Percentiles rank a stretch among this genome's conserved stretches.
These are phyloP conservation scores for Cymodocea nodosa DNA, from an alignment of 116 monocot species.

Conservation along the genomic window DNA sequence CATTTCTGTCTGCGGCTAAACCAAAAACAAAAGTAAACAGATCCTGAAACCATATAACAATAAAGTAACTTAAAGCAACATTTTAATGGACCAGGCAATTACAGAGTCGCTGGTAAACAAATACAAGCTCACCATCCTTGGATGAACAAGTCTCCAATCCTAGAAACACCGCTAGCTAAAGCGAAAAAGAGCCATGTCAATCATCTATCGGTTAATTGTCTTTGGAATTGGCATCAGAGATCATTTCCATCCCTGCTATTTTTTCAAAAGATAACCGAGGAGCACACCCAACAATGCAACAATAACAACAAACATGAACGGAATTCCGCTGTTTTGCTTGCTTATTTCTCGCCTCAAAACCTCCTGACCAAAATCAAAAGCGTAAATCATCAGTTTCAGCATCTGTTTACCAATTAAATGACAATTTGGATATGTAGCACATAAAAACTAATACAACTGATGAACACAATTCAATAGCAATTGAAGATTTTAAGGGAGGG, in stretches of 20 bases:
- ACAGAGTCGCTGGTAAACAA: neutral
- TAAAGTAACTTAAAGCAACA: neutral
- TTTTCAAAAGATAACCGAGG: constrained; percentile 48
- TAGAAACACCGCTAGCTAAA: neutral
- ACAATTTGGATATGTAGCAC: too few species aligned
- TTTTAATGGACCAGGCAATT: neutral
- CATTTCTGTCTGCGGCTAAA: too few species aligned
- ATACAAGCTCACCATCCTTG: neutral
- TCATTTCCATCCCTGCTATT: constrained; percentile 7
- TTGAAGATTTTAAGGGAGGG: too few species aligned
- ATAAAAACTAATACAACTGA: too few species aligned
- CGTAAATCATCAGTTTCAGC: neutral
- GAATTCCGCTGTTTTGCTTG: constrained; percentile 37
- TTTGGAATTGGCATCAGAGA: neutral
- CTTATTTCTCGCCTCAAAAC: constrained; percentile 32
- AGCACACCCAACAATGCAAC: constrained; percentile 38
- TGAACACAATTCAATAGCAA: too few species aligned
- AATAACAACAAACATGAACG: constrained; percentile 33
- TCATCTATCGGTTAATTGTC: constrained; percentile 4
- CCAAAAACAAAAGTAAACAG: too few species aligned
- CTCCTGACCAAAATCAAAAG: constrained; percentile 28
- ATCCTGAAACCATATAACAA: too few species aligned
- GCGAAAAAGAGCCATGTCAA: constrained; percentile 2
- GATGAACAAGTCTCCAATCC: neutral
- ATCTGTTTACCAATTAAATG: neutral